phyloP scores from a whole-genome alignment of 163 green algal species.

The Coccomyxa subellipsoidea region DNA sequence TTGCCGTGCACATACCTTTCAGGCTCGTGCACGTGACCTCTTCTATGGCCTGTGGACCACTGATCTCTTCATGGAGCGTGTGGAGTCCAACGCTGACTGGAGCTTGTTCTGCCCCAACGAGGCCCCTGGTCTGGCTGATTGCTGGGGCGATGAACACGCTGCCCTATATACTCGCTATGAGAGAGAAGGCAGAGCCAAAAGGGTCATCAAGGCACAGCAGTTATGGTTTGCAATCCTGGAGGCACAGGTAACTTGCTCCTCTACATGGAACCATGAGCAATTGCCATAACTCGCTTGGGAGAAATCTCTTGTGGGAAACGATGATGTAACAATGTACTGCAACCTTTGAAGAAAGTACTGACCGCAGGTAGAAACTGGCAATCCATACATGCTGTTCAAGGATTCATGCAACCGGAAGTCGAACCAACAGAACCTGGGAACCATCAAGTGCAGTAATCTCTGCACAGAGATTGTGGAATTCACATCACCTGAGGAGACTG shows the following conservation, averaged over 20 bases:
- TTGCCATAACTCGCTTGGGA: no score
- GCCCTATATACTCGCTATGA: slow-evolving; percentile 65
- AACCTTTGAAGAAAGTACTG: no score
- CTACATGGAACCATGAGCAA: no score
- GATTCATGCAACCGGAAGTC: slow-evolving; percentile 88
- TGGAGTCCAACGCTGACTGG: slow-evolving; percentile 80
- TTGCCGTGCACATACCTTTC: no score
- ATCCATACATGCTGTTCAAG: slow-evolving; percentile 99
- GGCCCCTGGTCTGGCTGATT: slow-evolving; percentile 88
- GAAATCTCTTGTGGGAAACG: no score
- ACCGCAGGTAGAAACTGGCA: slow-evolving; percentile 88
- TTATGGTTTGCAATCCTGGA: slow-evolving; percentile 99
- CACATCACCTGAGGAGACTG: slow-evolving; percentile 89
- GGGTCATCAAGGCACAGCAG: slow-evolving; percentile 91
- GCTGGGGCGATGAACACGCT: slow-evolving; percentile 93
- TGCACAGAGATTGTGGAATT: slow-evolving; percentile 99
- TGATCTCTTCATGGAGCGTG: slow-evolving; percentile 93
- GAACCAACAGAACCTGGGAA: slow-evolving; percentile 98
- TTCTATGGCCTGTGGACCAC: slow-evolving; percentile 99
- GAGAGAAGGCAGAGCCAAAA: slow-evolving; percentile 65
- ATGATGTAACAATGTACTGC: no score
- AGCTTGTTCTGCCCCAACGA: slow-evolving; percentile 98
- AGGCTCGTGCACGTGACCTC: slow-evolving; percentile 85
- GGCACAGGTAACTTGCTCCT: slow-evolving; percentile 64
- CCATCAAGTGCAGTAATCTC: slow-evolving; percentile 99